These are phyloP conservation scores for Coemansia sp. DNA, from an alignment of 192 early-diverging fungal genomes.

Conservation along the genomic window DNA sequence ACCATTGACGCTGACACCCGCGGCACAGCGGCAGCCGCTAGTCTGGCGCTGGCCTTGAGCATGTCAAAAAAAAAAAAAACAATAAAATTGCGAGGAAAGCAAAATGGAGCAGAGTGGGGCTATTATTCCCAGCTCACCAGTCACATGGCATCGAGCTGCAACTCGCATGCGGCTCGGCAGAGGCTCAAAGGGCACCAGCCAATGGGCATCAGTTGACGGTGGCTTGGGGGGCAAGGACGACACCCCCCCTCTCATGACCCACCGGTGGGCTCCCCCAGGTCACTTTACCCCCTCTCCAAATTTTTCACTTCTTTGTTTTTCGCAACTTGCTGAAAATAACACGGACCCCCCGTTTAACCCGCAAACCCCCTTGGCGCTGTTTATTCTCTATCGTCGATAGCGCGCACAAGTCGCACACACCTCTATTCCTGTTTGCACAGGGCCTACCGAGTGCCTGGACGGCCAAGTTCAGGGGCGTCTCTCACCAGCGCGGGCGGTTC, in stretches of 20 bases:
- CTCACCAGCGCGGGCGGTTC: background rate
- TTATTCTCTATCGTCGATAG: constrained; percentile 1
- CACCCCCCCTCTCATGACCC: background rate
- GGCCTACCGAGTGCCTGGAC: background rate
- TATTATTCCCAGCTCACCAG: background rate
- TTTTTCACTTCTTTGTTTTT: background rate
- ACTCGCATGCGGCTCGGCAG: background rate
- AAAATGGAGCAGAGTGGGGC: too few relatives aligned
- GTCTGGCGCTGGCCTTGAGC: background rate
- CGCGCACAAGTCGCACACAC: background rate
- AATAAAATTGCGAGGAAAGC: too few relatives aligned
- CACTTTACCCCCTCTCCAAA: background rate
- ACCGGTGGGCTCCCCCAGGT: background rate
- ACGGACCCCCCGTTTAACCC: constrained; percentile 2
- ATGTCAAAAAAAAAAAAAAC: too few relatives aligned
- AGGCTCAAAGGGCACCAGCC: background rate
- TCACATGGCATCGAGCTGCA: background rate
- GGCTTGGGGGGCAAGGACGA: background rate
- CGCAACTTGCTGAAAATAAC: background rate
- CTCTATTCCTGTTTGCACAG: background rate
- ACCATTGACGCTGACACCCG: constrained; percentile 35
- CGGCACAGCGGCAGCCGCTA: background rate
- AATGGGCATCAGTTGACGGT: background rate
- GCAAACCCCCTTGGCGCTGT: constrained; percentile 7
- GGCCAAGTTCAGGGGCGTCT: background rate